Evolutionary conservation across 805 yeast genomes (phyloP), one percentile per base, ranked within the genome.

Genomic region (Metschnikowia proteae): DNA sequence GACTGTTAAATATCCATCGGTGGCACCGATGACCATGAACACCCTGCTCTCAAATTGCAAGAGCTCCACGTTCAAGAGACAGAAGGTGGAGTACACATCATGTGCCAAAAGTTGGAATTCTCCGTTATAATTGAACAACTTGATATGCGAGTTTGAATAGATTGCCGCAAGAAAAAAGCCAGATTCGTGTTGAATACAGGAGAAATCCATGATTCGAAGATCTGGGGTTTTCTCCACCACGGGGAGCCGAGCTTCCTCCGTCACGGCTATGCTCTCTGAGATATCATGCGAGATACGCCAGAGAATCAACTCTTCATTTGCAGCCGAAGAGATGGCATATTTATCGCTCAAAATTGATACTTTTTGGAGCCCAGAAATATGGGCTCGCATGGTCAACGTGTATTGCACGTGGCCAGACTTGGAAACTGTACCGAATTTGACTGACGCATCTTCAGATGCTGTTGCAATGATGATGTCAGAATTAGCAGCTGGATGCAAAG

Each of bases 381-480:
- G 99, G 48, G 81, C 80, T 63, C 92, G 79, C 61, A 84, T 75
- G 3, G 86, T 75, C 84, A 88, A 82, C 30, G 65, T 67, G 33
- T 73, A 75, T 6, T 60, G 58, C 1, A 86, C 53, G 0, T 56
- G 50, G 0, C 89, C 88, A 22, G 59, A 57, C 0, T 44, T 22
- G 27, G 51, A 42, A 4, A 80, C 45, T 13, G 60, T 65, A 5
- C 83, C 78, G n/a, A 92, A 54, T 50, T 80, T 78, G 4, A 94
- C 67, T 0, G 88, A 78, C 0, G 97, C 86, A 61, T 94, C 99
- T 63, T 94, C 99, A 0, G 96, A 83, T 4, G 89, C 98, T 4
- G 92, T 82, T 30, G 88, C 76, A 22, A 89, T 60, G 3, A 86
- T 58, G 68, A 66, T 23, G 0, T 67, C 67, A 0, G 53, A 44